phyloP scores from a whole-genome alignment of 2,329 filamentous ascomycete genomes.

The Ophioceras dolichostomum region DNA sequence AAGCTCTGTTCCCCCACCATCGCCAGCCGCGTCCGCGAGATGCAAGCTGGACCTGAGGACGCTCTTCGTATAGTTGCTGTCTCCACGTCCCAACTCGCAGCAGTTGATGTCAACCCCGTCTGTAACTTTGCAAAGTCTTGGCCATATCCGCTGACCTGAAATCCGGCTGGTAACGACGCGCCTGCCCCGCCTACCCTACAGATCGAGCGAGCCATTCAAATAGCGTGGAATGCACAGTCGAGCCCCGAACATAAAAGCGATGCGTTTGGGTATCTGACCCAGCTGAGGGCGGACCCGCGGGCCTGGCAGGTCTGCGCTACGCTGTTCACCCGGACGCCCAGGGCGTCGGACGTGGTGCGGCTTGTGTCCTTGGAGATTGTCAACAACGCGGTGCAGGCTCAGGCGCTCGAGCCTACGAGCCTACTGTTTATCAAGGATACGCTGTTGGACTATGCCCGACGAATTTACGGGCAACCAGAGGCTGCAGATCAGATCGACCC shows the following conservation, averaged over 20 bases:
- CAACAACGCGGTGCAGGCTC: slow-evolving; percentile 79
- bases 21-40: background rate
- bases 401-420: slow-evolving; percentile 60
- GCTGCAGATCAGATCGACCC: slow-evolving; percentile 52
- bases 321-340: slow-evolving; percentile 71
- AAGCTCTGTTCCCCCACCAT: background rate
- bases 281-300: slow-evolving; percentile 68
- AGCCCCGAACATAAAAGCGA: slow-evolving; percentile 65
- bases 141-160: no score
- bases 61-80: no score
- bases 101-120: no score
- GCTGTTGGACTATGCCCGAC: slow-evolving; percentile 68
- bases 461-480: slow-evolving; percentile 52
- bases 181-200: slow-evolving; percentile 21
- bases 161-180: slow-evolving; percentile 1
- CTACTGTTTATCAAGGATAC: slow-evolving; percentile 68
- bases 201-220: slow-evolving; percentile 92
- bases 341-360: slow-evolving; percentile 70
- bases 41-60: no score
- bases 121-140: no score
- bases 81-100: no score
- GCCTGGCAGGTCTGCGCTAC: slow-evolving; percentile 84
- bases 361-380: slow-evolving; percentile 85
- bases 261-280: slow-evolving; percentile 69
- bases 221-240: slow-evolving; percentile 74